Evolutionary conservation across 2,329 filamentous ascomycete genomes (phyloP), one percentile per base, ranked within the genome.

Genomic region (Monascus ruber): DNA sequence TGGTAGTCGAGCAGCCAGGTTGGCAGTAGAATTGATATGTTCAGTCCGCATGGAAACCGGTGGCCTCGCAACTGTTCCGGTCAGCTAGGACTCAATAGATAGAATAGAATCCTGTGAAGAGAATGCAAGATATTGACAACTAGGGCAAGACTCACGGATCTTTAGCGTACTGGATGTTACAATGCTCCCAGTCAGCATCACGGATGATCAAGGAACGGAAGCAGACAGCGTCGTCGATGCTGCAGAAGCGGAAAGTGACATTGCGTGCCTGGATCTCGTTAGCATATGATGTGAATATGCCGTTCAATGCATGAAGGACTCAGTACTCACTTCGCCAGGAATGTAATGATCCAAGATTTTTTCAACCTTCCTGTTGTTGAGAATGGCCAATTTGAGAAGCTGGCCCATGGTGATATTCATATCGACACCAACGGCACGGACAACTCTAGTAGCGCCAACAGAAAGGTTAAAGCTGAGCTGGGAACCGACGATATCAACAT

Each of bases 221-320:
- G 17, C 54, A 55, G 10, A 69, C 58, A 0, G 70, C 69, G 38
- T 71, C 54, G 24, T 59, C 55, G 41, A 72, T 66, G 43, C 59
- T 66, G 33, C 56, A 60, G 50, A 73, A 72, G 6, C 68, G 66
- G 47, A 72, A 71, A 26, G 62, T 55, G n/a, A 70, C 60, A 27
- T 56, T 63, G 32, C 62, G 59, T 27, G 58, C 54, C 67, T 71
- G 40, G 11, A 9, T 25, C 33, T 33, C 6, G 32, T 39, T 26
- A 44, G 40, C 37, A 39, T 5, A 34, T 37, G 36, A 35, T 17
- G 3, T 17, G 17, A 17, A 17, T 17, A 17, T 17, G 17, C 3
- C 17, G 17, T 17, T 17, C 17, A 17, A 17, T 17, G 17, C 3
- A 3, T 17, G 17, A 17, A 17, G 17, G 8, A 7, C 10, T 32